Evolutionary conservation across 2,329 filamentous ascomycete species (phyloP).

Genomic region (Paraphaeosphaeria sporulosa): DNA sequence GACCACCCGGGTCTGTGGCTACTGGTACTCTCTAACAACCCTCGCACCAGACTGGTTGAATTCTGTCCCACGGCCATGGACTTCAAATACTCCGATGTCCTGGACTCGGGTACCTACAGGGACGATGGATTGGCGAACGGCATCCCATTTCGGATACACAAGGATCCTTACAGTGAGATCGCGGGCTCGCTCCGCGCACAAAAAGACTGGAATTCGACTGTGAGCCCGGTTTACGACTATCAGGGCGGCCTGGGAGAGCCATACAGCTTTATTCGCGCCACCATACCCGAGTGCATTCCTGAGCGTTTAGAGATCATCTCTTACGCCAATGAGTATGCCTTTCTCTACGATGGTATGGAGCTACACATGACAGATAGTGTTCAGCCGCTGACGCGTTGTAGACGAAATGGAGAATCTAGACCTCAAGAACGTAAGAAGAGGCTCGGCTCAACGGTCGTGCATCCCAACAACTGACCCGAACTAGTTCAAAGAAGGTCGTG

Average conservation of each 20-base stretch:
- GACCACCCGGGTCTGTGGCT: slow-evolving; percentile 8
- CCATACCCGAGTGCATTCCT: slow-evolving; percentile 50
- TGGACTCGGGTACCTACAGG: slow-evolving; percentile 13
- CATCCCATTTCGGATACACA: slow-evolving; percentile 20
- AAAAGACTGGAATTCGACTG: slow-evolving; percentile 42
- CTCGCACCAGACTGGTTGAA: neutral
- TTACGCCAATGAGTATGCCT: slow-evolving; percentile 52
- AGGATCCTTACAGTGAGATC: slow-evolving; percentile 32
- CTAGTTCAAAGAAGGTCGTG: slow-evolving; percentile 23
- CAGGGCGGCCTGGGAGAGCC: slow-evolving; percentile 36
- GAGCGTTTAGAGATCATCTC: slow-evolving; percentile 50
- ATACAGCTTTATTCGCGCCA: slow-evolving; percentile 40
- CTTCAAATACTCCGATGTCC: slow-evolving; percentile 13
- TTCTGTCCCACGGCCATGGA: slow-evolving; percentile 13
- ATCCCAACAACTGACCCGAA: neutral
- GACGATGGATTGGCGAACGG: slow-evolving; percentile 18
- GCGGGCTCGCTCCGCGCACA: slow-evolving; percentile 41
- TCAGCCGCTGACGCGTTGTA: slow-evolving; percentile 6
- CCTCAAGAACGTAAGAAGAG: slow-evolving; percentile 14
- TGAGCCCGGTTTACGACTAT: slow-evolving; percentile 29
- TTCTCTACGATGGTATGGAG: slow-evolving; percentile 48
- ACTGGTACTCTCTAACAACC: neutral
- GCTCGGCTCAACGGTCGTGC: too few species aligned
- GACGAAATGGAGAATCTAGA: slow-evolving; percentile 20
- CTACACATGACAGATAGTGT: neutral